These are phyloP conservation scores for Alternaria solani DNA, from an alignment of 2,329 filamentous ascomycete genomes.

Conservation along the genomic window DNA sequence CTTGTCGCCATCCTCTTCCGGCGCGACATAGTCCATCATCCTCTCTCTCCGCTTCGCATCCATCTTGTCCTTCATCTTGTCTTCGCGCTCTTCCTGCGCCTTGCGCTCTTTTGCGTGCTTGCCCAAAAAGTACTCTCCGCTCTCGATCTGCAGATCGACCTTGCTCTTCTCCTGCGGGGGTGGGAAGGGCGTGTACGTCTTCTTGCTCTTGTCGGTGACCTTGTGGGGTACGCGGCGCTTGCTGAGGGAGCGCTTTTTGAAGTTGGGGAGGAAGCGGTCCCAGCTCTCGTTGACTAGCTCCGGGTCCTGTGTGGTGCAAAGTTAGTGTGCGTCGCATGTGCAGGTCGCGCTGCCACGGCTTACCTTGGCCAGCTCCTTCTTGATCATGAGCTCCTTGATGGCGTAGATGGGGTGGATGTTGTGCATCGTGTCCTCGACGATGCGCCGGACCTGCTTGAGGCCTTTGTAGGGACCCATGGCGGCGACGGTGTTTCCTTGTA, in stretches of 20 bases:
- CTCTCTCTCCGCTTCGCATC: constrained; percentile 86
- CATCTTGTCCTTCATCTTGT: constrained; percentile 87
- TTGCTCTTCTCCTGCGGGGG: constrained; percentile 98
- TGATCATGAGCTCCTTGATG: constrained; percentile 96
- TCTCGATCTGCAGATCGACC: constrained; percentile 97
- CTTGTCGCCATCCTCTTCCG: constrained; percentile 73
- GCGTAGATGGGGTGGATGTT: constrained; percentile 92
- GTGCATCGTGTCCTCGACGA: constrained; percentile 91
- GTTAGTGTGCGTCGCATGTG: background rate
- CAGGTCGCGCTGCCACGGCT: background rate
- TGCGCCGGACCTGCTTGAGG: constrained; percentile 86
- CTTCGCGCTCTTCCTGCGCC: constrained; percentile 78
- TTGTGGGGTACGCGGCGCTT: constrained; percentile 83
- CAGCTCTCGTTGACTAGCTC: constrained; percentile 87
- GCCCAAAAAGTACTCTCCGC: constrained; percentile 92
- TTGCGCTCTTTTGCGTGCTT: constrained; percentile 92
- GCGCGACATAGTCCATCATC: constrained; percentile 85
- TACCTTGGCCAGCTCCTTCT: constrained; percentile 81
- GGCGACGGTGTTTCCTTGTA: constrained; percentile 94
- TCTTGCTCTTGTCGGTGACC: constrained; percentile 92
- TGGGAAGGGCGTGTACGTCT: constrained; percentile 95
- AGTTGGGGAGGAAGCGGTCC: constrained; percentile 96
- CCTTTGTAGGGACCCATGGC: constrained; percentile 93
- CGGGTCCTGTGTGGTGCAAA: constrained; percentile 63
- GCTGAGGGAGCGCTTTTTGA: constrained; percentile 91